These are phyloP conservation scores for Fusarium brevicatenulatum DNA, from an alignment of 2,329 filamentous ascomycete genomes.

Conservation along the genomic window DNA sequence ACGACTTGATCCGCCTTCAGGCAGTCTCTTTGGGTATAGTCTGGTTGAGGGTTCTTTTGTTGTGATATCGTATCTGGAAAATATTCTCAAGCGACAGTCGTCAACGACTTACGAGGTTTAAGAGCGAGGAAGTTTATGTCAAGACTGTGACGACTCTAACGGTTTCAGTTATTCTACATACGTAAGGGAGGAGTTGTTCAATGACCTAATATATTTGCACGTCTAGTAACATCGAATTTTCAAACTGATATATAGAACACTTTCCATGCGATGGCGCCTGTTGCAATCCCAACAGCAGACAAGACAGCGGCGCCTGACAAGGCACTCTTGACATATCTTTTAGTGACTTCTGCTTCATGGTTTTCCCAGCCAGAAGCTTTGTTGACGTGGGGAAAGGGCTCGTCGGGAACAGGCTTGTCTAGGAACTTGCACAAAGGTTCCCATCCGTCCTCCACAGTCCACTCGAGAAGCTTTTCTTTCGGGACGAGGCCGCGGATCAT, in stretches of 20 bases:
- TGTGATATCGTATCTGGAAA: background rate
- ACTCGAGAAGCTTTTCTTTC: constrained; percentile 15
- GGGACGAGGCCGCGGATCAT: constrained; percentile 18
- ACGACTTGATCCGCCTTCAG: background rate
- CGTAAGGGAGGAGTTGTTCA: accelerated
- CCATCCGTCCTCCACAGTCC: constrained; percentile 18
- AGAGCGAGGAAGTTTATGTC: background rate
- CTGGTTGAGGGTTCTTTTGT: too few relatives aligned
- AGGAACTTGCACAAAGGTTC: constrained; percentile 26
- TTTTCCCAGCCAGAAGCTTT: background rate
- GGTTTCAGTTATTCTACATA: background rate
- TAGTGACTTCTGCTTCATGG: background rate
- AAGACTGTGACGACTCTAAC: background rate
- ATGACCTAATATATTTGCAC: background rate
- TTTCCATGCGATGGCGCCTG: background rate
- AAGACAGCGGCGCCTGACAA: background rate
- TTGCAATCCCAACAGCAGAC: background rate
- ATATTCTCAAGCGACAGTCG: background rate
- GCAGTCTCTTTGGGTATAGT: background rate
- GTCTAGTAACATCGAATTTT: background rate
- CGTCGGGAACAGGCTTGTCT: constrained; percentile 3
- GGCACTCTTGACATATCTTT: background rate
- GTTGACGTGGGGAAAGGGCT: constrained; percentile 11
- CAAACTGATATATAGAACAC: background rate
- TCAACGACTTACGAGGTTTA: background rate